These are phyloP conservation scores for Tetracentron sinense DNA, from an alignment of 164 flowering plant species.

Conservation along the genomic window DNA sequence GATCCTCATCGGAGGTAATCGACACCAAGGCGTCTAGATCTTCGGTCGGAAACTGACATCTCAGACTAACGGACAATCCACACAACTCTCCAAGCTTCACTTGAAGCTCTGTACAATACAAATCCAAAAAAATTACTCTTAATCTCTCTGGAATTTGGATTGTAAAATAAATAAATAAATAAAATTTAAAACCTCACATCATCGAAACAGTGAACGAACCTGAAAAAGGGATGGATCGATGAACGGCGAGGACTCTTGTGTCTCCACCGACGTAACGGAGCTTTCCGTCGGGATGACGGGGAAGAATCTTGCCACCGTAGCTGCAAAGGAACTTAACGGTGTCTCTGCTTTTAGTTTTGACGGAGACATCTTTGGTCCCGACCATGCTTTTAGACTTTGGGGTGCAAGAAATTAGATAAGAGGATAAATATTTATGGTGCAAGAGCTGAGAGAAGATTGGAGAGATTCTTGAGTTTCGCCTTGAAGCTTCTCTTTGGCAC, in stretches of 20 bases:
- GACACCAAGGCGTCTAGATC: conserved; percentile 89
- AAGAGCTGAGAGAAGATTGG: not conserved
- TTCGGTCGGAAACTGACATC: conserved; percentile 84
- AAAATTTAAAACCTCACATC: too few relatives aligned
- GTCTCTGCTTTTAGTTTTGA: conserved; percentile 10
- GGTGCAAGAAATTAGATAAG: too few relatives aligned
- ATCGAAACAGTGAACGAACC: conserved; percentile 38
- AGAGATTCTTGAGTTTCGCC: not conserved
- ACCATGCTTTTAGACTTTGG: conserved; percentile 36
- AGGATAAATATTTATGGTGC: too few relatives aligned
- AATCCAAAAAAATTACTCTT: not conserved
- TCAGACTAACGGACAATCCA: conserved; percentile 56
- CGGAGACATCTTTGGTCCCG: conserved; percentile 16
- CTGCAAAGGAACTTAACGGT: conserved; percentile 80
- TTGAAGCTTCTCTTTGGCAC: too few relatives aligned
- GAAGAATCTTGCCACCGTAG: conserved; percentile 89
- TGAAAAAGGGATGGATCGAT: conserved; percentile 64
- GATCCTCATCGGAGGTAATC: conserved; percentile 82
- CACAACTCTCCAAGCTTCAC: conserved; percentile 70
- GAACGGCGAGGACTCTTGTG: conserved; percentile 77
- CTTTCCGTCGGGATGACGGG: conserved; percentile 82
- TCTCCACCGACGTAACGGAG: conserved; percentile 93
- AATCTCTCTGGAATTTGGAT: too few relatives aligned
- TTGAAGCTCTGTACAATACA: conserved; percentile 64
- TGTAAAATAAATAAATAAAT: too few relatives aligned